Percentiles rank a stretch among this genome's conserved stretches.
Evolutionary conservation across 2,329 filamentous ascomycete species (phyloP).

Genomic region (Botrytis paeoniae): DNA sequence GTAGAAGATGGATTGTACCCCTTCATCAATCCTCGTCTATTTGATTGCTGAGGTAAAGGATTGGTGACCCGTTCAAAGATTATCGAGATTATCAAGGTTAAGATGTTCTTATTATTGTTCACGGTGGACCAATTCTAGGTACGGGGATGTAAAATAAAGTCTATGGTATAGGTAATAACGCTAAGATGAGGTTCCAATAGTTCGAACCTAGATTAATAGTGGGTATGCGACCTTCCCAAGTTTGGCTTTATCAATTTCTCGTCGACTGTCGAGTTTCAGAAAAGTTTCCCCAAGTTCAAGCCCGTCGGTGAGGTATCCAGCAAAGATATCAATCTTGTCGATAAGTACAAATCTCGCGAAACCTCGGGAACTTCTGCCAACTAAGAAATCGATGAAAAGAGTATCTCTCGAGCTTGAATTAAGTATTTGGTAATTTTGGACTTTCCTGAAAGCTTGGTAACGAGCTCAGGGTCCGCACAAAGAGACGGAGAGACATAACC

Average conservation of each 20-base stretch:
- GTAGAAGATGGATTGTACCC: neutral
- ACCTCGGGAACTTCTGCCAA: neutral
- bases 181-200: slow-evolving; percentile 17
- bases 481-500: slow-evolving; percentile 14
- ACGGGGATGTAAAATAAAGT: neutral
- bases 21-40: slow-evolving; percentile 15
- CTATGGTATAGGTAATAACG: slow-evolving; percentile 13
- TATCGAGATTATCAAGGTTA: neutral
- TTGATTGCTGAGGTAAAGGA: neutral
- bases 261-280: neutral
- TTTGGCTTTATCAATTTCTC: neutral
- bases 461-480: slow-evolving; percentile 2
- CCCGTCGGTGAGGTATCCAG: neutral
- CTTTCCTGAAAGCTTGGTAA: slow-evolving; percentile 5
- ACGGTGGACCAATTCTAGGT: neutral
- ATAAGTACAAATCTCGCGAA: neutral
- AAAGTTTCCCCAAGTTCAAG: neutral
- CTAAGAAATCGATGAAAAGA: neutral
- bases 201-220: slow-evolving; percentile 2
- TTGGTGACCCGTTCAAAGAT: neutral
- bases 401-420: neutral
- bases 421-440: neutral
- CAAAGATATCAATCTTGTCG: neutral
- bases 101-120: neutral
- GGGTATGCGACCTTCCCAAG: neutral